Percentiles rank a stretch among this genome's conserved stretches.
phyloP scores from a whole-genome alignment of 2,329 filamentous ascomycete genomes.

The Pseudogymnoascus sp. region DNA sequence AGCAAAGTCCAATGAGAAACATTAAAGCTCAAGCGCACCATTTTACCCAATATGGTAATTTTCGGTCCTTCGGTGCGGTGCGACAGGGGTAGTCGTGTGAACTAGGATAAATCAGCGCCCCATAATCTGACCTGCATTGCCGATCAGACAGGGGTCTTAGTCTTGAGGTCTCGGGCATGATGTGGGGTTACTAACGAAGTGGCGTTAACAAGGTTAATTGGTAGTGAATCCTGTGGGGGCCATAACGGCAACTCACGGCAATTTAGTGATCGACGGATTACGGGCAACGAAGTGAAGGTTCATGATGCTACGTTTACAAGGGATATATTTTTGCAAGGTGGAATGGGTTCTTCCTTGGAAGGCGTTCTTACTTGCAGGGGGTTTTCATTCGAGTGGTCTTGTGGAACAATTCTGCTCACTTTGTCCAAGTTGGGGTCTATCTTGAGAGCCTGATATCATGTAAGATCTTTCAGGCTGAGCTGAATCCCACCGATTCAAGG shows the following conservation, averaged over 20 bases:
- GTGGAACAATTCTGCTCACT: neutral
- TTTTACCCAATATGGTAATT: neutral
- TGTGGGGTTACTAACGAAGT: neutral
- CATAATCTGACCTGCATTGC: neutral
- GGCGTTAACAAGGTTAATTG: neutral
- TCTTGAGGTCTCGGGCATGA: neutral
- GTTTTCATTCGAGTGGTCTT: neutral
- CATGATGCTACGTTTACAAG: neutral
- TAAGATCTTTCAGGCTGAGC: neutral
- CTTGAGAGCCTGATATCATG: neutral
- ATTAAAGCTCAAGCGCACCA: neutral
- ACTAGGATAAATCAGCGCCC: neutral
- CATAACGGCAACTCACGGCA: neutral
- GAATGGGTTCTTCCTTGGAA: neutral
- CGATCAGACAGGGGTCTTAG: neutral
- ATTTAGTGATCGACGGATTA: neutral
- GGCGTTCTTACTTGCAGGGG: neutral
- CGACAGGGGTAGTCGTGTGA: neutral
- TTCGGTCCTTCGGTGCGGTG: neutral
- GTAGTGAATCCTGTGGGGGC: neutral
- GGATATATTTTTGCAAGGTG: neutral
- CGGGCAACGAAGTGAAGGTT: neutral
- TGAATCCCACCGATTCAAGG: neutral
- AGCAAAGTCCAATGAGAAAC: neutral
- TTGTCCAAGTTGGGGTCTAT: neutral